A percentile compares a stretch with the other conserved stretches of the same genome.
These are phyloP conservation scores for Coffea eugenioides DNA, from an alignment of 257 asterid genomes.

Conservation along the genomic window DNA sequence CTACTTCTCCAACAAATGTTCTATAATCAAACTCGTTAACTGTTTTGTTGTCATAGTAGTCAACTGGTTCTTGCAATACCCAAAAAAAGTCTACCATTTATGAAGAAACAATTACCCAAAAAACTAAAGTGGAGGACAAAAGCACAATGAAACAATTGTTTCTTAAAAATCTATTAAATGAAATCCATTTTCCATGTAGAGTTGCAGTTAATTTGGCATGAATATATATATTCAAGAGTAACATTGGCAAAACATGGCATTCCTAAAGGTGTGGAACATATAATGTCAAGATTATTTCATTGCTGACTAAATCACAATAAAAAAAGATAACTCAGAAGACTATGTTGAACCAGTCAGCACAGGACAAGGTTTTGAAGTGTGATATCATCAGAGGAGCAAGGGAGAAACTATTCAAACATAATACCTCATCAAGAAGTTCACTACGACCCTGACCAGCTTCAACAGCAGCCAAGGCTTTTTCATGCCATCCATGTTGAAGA, in stretches of 20 bases:
- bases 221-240: neutral
- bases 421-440: slow-evolving; percentile 96
- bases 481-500: slow-evolving; percentile 93
- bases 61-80: neutral
- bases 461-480: slow-evolving; percentile 95
- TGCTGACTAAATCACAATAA: neutral
- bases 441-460: slow-evolving; percentile 96
- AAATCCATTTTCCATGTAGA: neutral
- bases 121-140: neutral
- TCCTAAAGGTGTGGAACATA: neutral
- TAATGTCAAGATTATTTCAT: neutral
- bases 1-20: neutral
- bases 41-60: neutral
- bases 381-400: neutral
- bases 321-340: neutral
- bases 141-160: neutral
- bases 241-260: neutral
- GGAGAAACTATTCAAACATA: slow-evolving; percentile 10
- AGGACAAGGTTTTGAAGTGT: neutral
- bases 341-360: neutral
- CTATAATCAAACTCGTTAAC: too few species aligned
- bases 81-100: neutral
- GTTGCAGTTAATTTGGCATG: neutral
- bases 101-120: neutral
- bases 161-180: neutral